phyloP scores from a whole-genome alignment of 2,329 filamentous ascomycete genomes.

The Bipolaris zeicola region DNA sequence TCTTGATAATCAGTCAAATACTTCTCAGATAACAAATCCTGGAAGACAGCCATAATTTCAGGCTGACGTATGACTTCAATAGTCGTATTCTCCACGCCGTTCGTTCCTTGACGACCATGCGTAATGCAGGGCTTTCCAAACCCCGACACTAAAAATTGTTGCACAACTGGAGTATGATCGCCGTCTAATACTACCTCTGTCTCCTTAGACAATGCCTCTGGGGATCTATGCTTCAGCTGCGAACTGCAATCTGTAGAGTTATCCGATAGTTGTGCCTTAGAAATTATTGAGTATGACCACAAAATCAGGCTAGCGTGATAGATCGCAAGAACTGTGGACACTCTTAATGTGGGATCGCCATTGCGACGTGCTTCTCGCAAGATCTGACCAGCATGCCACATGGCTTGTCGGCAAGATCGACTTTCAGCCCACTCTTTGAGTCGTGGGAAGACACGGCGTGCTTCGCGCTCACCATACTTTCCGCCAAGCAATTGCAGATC shows the following conservation, averaged over 20 bases:
- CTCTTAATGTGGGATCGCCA: background rate
- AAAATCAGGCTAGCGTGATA: background rate
- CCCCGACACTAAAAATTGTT: background rate
- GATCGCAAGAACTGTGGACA: background rate
- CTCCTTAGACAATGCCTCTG: background rate
- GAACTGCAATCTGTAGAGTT: background rate
- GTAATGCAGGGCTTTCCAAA: background rate
- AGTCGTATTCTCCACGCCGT: background rate
- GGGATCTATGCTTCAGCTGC: background rate
- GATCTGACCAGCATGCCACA: background rate
- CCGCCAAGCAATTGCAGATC: background rate
- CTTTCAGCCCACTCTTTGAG: background rate
- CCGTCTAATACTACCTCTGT: background rate
- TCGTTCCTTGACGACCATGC: background rate
- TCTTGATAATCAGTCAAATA: background rate
- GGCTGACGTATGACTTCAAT: background rate
- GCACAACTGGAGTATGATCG: background rate
- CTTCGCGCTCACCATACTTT: background rate
- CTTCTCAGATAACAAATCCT: background rate
- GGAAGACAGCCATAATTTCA: background rate
- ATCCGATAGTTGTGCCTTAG: background rate
- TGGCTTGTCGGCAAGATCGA: background rate
- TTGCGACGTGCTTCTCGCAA: background rate
- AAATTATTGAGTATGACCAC: background rate
- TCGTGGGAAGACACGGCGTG: background rate